Base-by-base conservation (phyloP, 495 filamentous ascomycete genomes). In the Bombardia bombarda region DNA sequence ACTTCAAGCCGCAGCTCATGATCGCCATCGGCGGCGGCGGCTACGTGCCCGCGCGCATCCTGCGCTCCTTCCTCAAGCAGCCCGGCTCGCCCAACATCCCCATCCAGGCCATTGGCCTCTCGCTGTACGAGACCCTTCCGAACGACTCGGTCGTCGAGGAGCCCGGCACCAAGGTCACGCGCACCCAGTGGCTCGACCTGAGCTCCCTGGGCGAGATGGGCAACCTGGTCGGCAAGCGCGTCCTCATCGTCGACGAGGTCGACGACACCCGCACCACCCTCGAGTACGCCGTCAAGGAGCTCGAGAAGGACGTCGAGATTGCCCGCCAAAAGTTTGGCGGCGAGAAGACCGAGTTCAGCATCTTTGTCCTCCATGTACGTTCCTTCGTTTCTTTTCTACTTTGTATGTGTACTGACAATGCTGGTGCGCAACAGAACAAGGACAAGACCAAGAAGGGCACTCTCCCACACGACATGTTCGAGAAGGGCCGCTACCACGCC, bases 11-110 rank as follows among this genome's bases (percentile, higher is more conserved):
- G 32, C 87, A 95, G 58, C 83, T 99, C 42, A 96, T 99, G 77
- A 93, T 99, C 62, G 92, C 92, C 56, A 99, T 99, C 58, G 92
- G 92, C 47, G 92, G 92, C 48, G 92, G 92, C 57, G 92, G 92
- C 41, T 99, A 96, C 63, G 87, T 99, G 17, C 92, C 92, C 35
- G 92, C 92, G 31, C 87, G 92, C 45, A 97, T 99, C 66, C 80
- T 99, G 43, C 85, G 90, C 36, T 97, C 92, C 9, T 99, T 97
- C 72, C 87, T 99, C 61, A 96, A 95, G 73, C 79, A 80, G 56
- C 74, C 85, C 39, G 86, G 84, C 46, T 78, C 75, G 50, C 75
- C 88, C 61, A 99, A 99, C 69, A 99, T 99, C 61, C 90, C 92
- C 45, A 99, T 99, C 66, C 92, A 99, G 75, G 92, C 92, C 25